Evolutionary conservation across 148 eudicot genomes (phyloP), one percentile per base, ranked within the genome.

Genomic region (Arctostaphylos glauca): DNA sequence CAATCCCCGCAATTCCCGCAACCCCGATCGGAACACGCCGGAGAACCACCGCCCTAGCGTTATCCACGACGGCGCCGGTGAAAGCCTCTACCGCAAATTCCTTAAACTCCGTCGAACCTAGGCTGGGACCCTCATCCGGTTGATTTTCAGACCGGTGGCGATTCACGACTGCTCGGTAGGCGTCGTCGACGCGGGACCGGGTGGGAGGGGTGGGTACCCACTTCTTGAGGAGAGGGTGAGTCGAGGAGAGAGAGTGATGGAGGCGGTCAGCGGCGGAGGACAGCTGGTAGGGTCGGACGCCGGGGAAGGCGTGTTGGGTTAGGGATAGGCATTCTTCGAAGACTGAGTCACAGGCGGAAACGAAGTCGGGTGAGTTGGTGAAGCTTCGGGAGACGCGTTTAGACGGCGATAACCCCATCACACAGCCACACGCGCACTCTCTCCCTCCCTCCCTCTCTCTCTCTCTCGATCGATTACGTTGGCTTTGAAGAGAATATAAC

Each of bases 211-310:
- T 47, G 3, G 94, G 90, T 81, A 86, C 84, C 97, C 95, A 93
- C 9, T 77, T 86, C 13, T 81, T 48, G 89, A 94, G 49, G 50
- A 91, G 83, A 10, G 93, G 91, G 78, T 84, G 81, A 49, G 89
- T 82, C 81, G 79, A n/a, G 82, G 84, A 59, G 83, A 95, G 94
- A 49, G 88, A 76, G 41, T 55, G 76, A 91, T 96, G 93, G 89
- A 96, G 95, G 76, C 74, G 88, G 70, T 62, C 56, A 43, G 91
- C 21, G 71, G 98, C 92, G 85, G 89, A 80, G 82, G 58, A 9
- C 88, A 96, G 98, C 87, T 96, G 99, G 95, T 96, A 94, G 31
- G 92, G 93, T 80, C 87, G 85, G 83, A 96, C 77, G 19, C 89
- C 92, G 9, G 89, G 79, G 88, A 90, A 87, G 64, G 95, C 87